Conservation (phyloP, 352 stramenopile species). For the Phytopythium sindhum region DNA sequence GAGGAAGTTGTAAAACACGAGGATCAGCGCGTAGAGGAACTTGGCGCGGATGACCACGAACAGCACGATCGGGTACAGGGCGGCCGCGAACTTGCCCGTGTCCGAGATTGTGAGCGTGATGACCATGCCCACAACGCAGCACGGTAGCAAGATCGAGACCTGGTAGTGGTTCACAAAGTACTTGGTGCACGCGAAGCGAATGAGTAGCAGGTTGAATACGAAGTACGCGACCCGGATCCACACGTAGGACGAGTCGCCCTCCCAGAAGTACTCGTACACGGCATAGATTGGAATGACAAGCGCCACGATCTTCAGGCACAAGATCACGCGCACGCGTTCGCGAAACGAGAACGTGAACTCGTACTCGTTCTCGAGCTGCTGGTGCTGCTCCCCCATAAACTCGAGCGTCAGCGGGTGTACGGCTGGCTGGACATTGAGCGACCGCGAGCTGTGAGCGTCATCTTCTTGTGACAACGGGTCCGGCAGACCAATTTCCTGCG, state of each 20-base stretch:
- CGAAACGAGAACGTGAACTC: slow-evolving; percentile 69
- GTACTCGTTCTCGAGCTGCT: slow-evolving; percentile 74
- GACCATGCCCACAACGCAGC: slow-evolving; percentile 65
- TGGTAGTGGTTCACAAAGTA: slow-evolving; percentile 82
- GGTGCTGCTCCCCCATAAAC: slow-evolving; percentile 84
- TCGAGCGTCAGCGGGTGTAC: slow-evolving; percentile 77
- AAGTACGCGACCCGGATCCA: slow-evolving; percentile 66
- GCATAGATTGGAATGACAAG: slow-evolving; percentile 72
- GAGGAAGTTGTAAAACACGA: slow-evolving; percentile 77
- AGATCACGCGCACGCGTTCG: slow-evolving; percentile 58
- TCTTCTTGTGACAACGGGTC: slow-evolving; percentile 68
- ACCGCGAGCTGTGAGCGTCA: slow-evolving; percentile 55
- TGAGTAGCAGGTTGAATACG: slow-evolving; percentile 66
- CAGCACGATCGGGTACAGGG: slow-evolving; percentile 73
- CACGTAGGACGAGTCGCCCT: slow-evolving; percentile 58
- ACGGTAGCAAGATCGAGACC: slow-evolving; percentile 61
- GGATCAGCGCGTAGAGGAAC: slow-evolving; percentile 70
- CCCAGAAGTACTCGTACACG: slow-evolving; percentile 65
- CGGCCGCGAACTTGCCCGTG: slow-evolving; percentile 78
- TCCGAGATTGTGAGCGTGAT: slow-evolving; percentile 82
- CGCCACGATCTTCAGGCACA: slow-evolving; percentile 68
- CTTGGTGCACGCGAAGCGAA: slow-evolving; percentile 58
- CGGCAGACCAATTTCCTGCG: slow-evolving; percentile 65
- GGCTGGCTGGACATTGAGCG: slow-evolving; percentile 57
- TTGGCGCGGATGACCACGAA: slow-evolving; percentile 86